Base-by-base conservation (phyloP, 75 land plant species). In the Azolla pinnata region DNA sequence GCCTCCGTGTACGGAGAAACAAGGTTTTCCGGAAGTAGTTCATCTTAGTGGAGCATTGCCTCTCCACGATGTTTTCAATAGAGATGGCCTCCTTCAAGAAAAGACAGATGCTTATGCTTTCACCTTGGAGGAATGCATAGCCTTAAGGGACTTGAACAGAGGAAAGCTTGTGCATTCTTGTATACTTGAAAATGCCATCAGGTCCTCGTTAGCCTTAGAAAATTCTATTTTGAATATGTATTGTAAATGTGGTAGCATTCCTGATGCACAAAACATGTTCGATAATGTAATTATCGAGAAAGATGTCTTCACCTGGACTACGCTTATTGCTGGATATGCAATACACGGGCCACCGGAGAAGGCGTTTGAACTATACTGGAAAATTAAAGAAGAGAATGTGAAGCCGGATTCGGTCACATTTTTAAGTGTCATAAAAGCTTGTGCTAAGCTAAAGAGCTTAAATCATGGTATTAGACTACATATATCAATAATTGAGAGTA, bases 381-480 rank as follows among this genome's bases (percentile, higher is more conserved):
- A 23, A 32, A 80, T 75, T 78, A 16, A 31, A 12, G 25, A 21
- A 18, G 18, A 45, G 49, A 68, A 67, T 17, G 31, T 67, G 8
- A 26, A 31, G 0, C 72, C 79, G 8, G 53, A 83, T 45, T 63
- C 68, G 12, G 76, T 65, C 54, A 83, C 83, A 20, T 80, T 70
- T 61, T 77, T 81, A 8, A 76, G 74, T 49, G 45, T 75, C 29
- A 45, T 83, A 50, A 81, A 73, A 56, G 77, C 73, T 31, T 83
- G 87, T 74, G 87, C 75, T 34, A 50, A 75, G 33, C 51, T 72
- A 29, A 57, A 77, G 30, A 60, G 69, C 4, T 48, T 84, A 29
- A 60, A 69, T 26, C 83, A 78, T 46, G 88, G 88, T 2, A 78
- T 66, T 57, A 78, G 78, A 44, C 68, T 84, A 16, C 88, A 84